Evolutionary conservation across 805 yeast species (phyloP), one percentile per base, ranked within the genome.

Genomic region (Brettanomyces custersianus): DNA sequence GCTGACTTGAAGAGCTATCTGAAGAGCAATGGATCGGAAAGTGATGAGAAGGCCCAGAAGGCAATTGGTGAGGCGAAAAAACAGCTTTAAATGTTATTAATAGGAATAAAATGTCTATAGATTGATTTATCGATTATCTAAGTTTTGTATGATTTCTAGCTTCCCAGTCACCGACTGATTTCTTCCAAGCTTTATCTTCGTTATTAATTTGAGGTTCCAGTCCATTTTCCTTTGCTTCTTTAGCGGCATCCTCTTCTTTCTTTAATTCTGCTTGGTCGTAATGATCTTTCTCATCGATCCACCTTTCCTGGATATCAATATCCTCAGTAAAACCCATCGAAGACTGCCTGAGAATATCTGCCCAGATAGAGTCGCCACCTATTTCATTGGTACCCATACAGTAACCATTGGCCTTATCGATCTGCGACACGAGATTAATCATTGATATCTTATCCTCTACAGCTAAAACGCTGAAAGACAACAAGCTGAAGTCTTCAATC

Each of bases 351-450:
- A 90, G 72, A 1, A 96, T 95, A 47, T 90, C 95, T n/a, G 87
- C 83, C 98, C 98, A 92, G 2, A 92, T 77, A 0, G 90, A 74
- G 52, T 92, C 99, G n/a, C 97, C 98, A 2, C 96, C 95, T 6
- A 90, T 68, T 47, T 92, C 99, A 21, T 87, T 83, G 1, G 88
- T 66, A 0, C 99, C 99, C 63, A 85, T 86, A 46, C 83, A 71
- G 54, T 92, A 92, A 0, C 99, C 99, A 48, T 80, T 84, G 3
- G 96, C 90, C 53, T 83, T 88, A 52, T 92, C 99, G 8, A 92
- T 74, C 2, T 74, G 65, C 12, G 81, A 68, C 30, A 92, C 67
- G 25, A 92, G 58, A 34, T 80, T 70, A 21, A 92, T 88, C 97
- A 92, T 92, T 22, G 92, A 77, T 40, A 77, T 75, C 51, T 92